phyloP scores from a whole-genome alignment of 2,329 filamentous ascomycete species.

The Hymenoscyphus repandus region DNA sequence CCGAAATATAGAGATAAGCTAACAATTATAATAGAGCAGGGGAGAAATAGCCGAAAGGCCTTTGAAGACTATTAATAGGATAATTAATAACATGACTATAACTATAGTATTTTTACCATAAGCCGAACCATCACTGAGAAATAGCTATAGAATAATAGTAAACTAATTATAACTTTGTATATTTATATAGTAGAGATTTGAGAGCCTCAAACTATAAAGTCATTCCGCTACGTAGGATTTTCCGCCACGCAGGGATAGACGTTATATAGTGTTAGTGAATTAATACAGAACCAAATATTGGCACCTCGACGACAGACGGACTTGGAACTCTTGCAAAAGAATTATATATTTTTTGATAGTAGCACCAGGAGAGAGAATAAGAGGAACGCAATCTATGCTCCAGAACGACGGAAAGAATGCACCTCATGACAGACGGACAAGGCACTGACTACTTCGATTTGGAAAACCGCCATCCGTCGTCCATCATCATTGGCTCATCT shows the following conservation, averaged over 20 bases:
- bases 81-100: neutral
- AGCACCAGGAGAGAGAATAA: neutral
- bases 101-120: neutral
- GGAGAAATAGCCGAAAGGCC: neutral
- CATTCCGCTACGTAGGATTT: neutral
- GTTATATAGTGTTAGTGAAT: too few species aligned
- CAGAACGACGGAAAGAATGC: conserved; percentile 1
- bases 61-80: neutral
- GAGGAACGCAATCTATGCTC: conserved; percentile 4
- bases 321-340: too few species aligned
- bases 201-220: neutral
- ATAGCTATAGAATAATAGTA: neutral
- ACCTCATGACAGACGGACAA: neutral
- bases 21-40: neutral
- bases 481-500: neutral
- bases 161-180: neutral
- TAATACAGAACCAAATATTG: too few species aligned
- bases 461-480: neutral
- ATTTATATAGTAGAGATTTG: neutral
- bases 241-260: too few species aligned
- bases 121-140: neutral
- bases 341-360: too few species aligned
- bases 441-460: neutral
- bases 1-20: neutral
- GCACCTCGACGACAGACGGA: too few species aligned